phyloP scores from a whole-genome alignment of 2,329 filamentous ascomycete species.

The Huntiella savannae region DNA sequence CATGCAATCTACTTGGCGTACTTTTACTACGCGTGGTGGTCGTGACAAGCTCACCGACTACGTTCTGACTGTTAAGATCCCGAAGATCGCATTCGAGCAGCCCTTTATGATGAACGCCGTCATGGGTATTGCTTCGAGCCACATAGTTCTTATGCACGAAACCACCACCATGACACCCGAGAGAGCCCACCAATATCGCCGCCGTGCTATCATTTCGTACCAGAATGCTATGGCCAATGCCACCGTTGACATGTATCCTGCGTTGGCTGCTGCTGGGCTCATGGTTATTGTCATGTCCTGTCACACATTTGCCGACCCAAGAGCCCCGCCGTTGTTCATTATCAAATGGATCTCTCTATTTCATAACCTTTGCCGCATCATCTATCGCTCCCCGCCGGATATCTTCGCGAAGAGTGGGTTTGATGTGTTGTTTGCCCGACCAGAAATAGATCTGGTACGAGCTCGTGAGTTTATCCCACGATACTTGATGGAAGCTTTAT shows the following conservation, averaged over 20 bases:
- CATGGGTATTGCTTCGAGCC: slow-evolving; percentile 31
- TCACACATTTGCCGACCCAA: slow-evolving; percentile 29
- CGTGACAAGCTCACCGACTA: slow-evolving; percentile 20
- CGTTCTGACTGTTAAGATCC: slow-evolving; percentile 27
- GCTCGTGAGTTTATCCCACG: slow-evolving; percentile 25
- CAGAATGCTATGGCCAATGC: slow-evolving; percentile 30
- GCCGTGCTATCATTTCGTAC: slow-evolving; percentile 31
- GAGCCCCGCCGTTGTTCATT: slow-evolving; percentile 27
- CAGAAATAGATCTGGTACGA: slow-evolving; percentile 27
- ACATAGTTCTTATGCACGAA: slow-evolving; percentile 25
- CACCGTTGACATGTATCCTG: slow-evolving; percentile 26
- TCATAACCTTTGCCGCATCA: slow-evolving; percentile 31
- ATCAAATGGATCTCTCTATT: slow-evolving; percentile 38
- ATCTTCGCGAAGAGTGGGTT: slow-evolving; percentile 24
- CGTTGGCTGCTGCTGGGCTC: slow-evolving; percentile 32
- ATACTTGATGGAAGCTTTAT: slow-evolving; percentile 31
- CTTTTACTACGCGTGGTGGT: slow-evolving; percentile 25
- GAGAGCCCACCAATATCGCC: slow-evolving; percentile 26
- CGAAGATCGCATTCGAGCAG: slow-evolving; percentile 30
- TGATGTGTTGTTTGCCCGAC: slow-evolving; percentile 28
- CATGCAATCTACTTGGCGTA: slow-evolving; percentile 25
- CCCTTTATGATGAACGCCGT: slow-evolving; percentile 36
- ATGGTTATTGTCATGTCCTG: slow-evolving; percentile 32
- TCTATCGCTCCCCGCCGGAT: slow-evolving; percentile 21
- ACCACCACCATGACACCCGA: slow-evolving; percentile 21